Conservation (phyloP, 768 basidiomycete species). For the Termitomyces sp. region DNA sequence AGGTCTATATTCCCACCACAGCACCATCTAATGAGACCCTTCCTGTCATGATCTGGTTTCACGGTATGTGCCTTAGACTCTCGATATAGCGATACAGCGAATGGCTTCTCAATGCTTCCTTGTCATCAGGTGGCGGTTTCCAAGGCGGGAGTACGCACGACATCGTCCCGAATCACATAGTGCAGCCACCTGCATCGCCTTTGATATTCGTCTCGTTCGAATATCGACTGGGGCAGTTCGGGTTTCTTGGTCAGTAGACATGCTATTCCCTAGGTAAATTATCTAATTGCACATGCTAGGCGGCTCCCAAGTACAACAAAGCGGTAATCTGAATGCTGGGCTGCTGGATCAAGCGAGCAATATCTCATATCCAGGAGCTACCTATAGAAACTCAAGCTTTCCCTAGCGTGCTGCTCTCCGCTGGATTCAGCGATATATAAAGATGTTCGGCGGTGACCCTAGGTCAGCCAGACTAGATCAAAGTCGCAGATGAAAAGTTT, state of each 20-base stretch:
- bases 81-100: background rate
- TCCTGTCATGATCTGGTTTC: conserved; percentile 37
- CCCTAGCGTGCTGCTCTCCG: conserved; percentile 26
- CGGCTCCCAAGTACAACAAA: conserved; percentile 24
- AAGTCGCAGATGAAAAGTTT: background rate
- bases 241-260: conserved; percentile 28
- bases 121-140: conserved; percentile 34
- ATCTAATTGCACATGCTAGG: conserved; percentile 14
- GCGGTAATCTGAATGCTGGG: conserved; percentile 31
- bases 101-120: background rate
- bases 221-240: conserved; percentile 36
- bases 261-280: background rate
- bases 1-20: conserved; percentile 30
- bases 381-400: background rate
- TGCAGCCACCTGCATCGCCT: conserved; percentile 24
- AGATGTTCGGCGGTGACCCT: conserved; percentile 30
- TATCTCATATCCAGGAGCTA: background rate
- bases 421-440: conserved; percentile 33
- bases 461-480: conserved; percentile 14
- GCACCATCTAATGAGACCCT: conserved; percentile 17
- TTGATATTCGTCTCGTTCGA: conserved; percentile 36
- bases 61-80: conserved; percentile 21
- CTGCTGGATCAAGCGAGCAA: conserved; percentile 31
- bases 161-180: conserved; percentile 24
- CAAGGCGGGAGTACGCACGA: conserved; percentile 29